A percentile compares a stretch with the other conserved stretches of the same genome.
Evolutionary conservation across 2,329 filamentous ascomycete genomes (phyloP).

Genomic region (Fusarium annulatum): DNA sequence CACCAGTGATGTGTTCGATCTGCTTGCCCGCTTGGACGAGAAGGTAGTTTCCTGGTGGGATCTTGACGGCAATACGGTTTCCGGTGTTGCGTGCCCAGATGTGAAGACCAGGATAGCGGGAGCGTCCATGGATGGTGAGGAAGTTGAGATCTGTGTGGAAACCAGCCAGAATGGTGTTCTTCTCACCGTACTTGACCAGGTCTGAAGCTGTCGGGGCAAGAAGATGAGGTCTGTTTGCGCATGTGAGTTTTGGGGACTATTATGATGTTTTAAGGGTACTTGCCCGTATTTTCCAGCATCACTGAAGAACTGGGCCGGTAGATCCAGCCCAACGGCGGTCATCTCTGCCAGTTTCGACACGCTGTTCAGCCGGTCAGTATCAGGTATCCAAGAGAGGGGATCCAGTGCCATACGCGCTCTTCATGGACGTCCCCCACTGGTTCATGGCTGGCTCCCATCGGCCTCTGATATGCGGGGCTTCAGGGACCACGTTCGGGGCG

Average conservation of each 20-base stretch:
- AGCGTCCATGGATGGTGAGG: constrained; percentile 72
- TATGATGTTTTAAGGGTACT: background rate
- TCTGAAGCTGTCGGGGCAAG: constrained; percentile 71
- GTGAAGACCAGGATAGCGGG: constrained; percentile 70
- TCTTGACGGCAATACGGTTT: constrained; percentile 67
- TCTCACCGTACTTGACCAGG: constrained; percentile 62
- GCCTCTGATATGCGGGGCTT: constrained; percentile 59
- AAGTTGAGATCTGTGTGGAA: constrained; percentile 75
- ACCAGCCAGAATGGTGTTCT: constrained; percentile 70
- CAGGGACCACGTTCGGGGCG: constrained; percentile 65
- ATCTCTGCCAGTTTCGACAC: constrained; percentile 69
- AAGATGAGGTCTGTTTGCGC: constrained; percentile 62
- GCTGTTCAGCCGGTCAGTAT: constrained; percentile 26
- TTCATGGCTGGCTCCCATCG: constrained; percentile 67
- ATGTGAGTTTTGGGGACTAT: background rate
- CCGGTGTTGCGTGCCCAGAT: constrained; percentile 74
- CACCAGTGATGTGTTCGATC: constrained; percentile 70
- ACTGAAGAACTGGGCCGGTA: constrained; percentile 64
- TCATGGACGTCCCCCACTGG: constrained; percentile 69
- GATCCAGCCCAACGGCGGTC: constrained; percentile 66
- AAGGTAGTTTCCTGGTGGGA: constrained; percentile 67
- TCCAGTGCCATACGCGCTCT: constrained; percentile 61
- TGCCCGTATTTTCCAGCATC: constrained; percentile 67
- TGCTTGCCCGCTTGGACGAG: constrained; percentile 73
- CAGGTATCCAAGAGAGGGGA: background rate